A percentile compares a stretch with the other conserved stretches of the same genome.
Conservation (phyloP, 2,329 filamentous ascomycete species). For the Elsinoe australis region DNA sequence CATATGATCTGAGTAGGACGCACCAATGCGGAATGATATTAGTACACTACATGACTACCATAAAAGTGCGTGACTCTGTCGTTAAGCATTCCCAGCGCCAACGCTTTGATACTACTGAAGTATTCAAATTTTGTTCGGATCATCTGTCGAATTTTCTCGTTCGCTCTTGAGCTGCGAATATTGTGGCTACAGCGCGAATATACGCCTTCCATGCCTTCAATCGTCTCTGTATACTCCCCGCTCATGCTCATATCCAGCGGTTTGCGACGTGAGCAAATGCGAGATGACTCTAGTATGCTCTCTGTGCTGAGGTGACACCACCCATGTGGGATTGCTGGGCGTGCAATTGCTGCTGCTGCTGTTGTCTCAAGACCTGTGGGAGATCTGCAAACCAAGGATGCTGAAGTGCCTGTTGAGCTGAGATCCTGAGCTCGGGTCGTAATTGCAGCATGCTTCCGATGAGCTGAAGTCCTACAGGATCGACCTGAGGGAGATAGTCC, state of each 20-base stretch:
- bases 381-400: slow-evolving; percentile 90
- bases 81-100: slow-evolving; percentile 7
- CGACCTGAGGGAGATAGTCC: slow-evolving; percentile 82
- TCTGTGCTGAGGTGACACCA: slow-evolving; percentile 18
- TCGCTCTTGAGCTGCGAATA: too few relatives aligned
- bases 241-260: too few relatives aligned
- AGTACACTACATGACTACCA: not conserved
- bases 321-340: slow-evolving; percentile 19
- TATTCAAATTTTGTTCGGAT: not conserved
- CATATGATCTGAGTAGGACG: too few relatives aligned
- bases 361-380: slow-evolving; percentile 39
- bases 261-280: not conserved
- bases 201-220: too few relatives aligned
- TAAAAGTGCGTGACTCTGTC: slow-evolving; percentile 7
- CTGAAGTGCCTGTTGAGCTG: slow-evolving; percentile 73
- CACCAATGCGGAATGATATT: too few relatives aligned
- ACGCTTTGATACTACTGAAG: not conserved
- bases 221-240: too few relatives aligned
- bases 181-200: too few relatives aligned
- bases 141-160: not conserved
- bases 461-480: slow-evolving; percentile 77
- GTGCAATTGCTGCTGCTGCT: slow-evolving; percentile 18
- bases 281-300: slow-evolving; percentile 18
- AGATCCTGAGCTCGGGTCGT: slow-evolving; percentile 82
- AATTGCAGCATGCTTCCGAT: slow-evolving; percentile 87